Evolutionary conservation across 2,329 filamentous ascomycete species (phyloP), one percentile per base, ranked within the genome.

Genomic region (Bertia moriformis): DNA sequence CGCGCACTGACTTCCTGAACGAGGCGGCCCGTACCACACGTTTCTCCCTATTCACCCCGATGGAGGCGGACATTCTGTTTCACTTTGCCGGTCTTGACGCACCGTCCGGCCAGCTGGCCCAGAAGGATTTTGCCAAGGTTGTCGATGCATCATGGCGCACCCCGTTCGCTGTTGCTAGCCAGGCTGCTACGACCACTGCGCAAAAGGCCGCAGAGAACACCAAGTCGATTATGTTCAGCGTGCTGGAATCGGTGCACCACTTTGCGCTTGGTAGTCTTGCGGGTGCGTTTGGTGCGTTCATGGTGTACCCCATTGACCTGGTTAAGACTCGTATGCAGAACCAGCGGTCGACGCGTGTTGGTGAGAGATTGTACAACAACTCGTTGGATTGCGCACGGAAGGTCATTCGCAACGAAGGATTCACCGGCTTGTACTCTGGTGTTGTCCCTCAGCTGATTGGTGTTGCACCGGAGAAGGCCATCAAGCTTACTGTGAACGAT

Each of bases 281-380:
- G 4, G 91, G 91, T 61, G 91, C 91, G 7, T 98, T 98, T 55
- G 91, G 91, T 57, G 91, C 91, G 12, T 96, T 98, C 58, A 95
- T 98, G 86, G 91, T 98, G 40, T 98, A 98, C 58, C 91, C 91
- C 18, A 96, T 98, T 54, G 91, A 98, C 65, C 66, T 98, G 44
- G 91, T 98, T 59, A 98, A 98, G 73, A 98, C 91, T 1, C 79
- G 91, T 44, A 83, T 98, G 78, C 91, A 98, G 62, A 98, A 98
- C 65, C 91, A 98, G 67, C 77, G 91, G 48, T 78, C 76, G 39
- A 75, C 74, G 3, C 75, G 81, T 38, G 85, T 88, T 1, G 91
- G 91, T 41, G 81, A 94, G 59, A 69, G 83, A 44, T 63, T 96
- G 44, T 98, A 98, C 66, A 94, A 93, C 62, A 98, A 98, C 69